Evolutionary conservation across 75 land plant genomes (phyloP).

Genomic region (Picea glauca): DNA sequence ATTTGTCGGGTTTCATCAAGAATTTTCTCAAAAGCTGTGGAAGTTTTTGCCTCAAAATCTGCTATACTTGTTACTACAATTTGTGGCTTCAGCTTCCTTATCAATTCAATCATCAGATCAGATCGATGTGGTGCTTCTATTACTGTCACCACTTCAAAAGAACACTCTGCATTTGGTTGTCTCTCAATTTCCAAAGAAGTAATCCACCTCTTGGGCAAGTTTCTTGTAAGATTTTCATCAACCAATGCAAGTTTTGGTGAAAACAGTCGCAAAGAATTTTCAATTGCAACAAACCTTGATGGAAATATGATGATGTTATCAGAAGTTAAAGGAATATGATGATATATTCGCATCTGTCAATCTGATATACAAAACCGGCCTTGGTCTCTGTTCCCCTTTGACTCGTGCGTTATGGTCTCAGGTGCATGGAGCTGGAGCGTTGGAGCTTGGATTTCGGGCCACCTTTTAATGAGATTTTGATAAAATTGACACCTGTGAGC

Average conservation of each 20-base stretch:
- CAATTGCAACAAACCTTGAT: slow-evolving; percentile 86
- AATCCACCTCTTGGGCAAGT: slow-evolving; percentile 81
- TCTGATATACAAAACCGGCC: too few relatives aligned
- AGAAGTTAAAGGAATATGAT: slow-evolving; percentile 68
- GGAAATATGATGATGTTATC: slow-evolving; percentile 86
- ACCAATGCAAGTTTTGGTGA: slow-evolving; percentile 88
- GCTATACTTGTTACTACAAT: slow-evolving; percentile 86
- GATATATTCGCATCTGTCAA: slow-evolving; percentile 54
- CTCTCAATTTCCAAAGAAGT: slow-evolving; percentile 35
- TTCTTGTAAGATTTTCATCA: slow-evolving; percentile 73
- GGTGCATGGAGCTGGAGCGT: too few relatives aligned
- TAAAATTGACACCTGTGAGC: too few relatives aligned
- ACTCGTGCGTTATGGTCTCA: too few relatives aligned
- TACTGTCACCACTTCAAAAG: too few relatives aligned
- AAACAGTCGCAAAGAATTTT: slow-evolving; percentile 73
- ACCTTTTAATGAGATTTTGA: too few relatives aligned
- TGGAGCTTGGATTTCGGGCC: too few relatives aligned
- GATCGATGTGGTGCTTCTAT: slow-evolving; percentile 93
- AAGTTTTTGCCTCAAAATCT: slow-evolving; percentile 87
- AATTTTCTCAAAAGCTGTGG: slow-evolving; percentile 87
- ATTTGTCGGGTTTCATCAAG: slow-evolving; percentile 57
- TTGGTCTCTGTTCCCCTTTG: too few relatives aligned
- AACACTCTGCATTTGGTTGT: too few relatives aligned
- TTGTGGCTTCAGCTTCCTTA: slow-evolving; percentile 83
- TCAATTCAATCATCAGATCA: slow-evolving; percentile 78